Base-by-base conservation (phyloP, 1,284 basidiomycete species). In the Marasmius tenuissimus region DNA sequence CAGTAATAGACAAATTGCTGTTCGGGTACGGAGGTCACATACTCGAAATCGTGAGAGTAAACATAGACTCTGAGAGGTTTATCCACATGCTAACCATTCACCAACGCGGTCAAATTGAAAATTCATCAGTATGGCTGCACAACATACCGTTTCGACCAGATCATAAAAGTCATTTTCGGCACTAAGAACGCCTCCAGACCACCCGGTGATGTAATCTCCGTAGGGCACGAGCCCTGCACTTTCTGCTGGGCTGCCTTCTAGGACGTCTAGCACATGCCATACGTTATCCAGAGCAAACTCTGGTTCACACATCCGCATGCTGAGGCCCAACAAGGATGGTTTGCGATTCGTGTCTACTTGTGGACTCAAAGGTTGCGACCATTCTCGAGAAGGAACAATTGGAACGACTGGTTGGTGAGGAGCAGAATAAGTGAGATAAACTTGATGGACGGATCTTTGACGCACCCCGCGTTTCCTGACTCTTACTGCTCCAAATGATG, bases 111-210 rank as follows among this genome's bases (percentile, higher is more conserved):
- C 18, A 50, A 10, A 50, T 47, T 10, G 14, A 35, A 18, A 14
- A 37, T 39, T 18, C 16, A 27, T 20, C 6, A 18, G 27, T 11
- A 51, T 50, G 61, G 57, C 27, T 53, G 50, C 63, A 55, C 57
- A 47, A 10, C 89, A 67, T 73, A 94, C 93, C 47, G 90, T 86
- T 79, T 98, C 97, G 35, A 99, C 94, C 2, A 99, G 81, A 65
- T 97, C 94, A 75, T 98, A 98, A 70, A 99, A 98, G 72, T 98
- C 96, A 64, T 91, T 91, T 75, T 99, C 97, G n/a, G 92, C 88
- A 65, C 89, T 85, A 54, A 98, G 78, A 1, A 94, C 91, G 5
- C 97, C 97, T 12, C 96, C 96, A 11, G 95, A 94, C 93, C 96
- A 99, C 35, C 97, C 96, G 69, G 91, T 85, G 62, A 96, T 89